These are phyloP conservation scores for Hanseniaspora mollemarum DNA, from an alignment of 805 yeast genomes.

Conservation along the genomic window DNA sequence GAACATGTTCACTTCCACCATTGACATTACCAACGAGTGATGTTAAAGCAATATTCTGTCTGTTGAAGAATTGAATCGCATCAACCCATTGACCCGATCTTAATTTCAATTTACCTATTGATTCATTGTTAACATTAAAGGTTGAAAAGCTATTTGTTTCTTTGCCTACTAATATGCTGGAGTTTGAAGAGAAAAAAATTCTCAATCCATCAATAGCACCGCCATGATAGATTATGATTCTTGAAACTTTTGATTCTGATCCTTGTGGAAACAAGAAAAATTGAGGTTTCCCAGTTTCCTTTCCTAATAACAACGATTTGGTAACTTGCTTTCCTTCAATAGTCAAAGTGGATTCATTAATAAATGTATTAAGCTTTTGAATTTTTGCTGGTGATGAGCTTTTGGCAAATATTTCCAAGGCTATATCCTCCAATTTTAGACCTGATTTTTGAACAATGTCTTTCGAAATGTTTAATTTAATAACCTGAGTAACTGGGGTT, in stretches of 20 bases:
- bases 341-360: conserved; percentile 3
- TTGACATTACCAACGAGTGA: conserved; percentile 53
- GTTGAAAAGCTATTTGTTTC: conserved; percentile 44
- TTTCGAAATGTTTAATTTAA: conserved; percentile 23
- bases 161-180: conserved; percentile 39
- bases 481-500: conserved; percentile 23
- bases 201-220: conserved; percentile 72
- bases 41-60: conserved; percentile 39
- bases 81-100: conserved; percentile 85
- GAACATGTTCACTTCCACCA: conserved; percentile 52
- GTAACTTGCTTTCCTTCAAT: conserved; percentile 27
- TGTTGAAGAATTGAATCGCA: conserved; percentile 62
- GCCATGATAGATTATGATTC: conserved; percentile 61
- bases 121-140: conserved; percentile 48
- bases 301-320: conserved; percentile 32
- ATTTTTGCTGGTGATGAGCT: conserved; percentile 15
- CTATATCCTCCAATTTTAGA: conserved; percentile 1
- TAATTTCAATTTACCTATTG: conserved; percentile 46
- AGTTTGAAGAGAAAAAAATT: conserved; percentile 32
- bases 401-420: conserved; percentile 8
- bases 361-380: conserved; percentile 16
- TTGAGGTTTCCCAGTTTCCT: conserved; percentile 20
- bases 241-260: conserved; percentile 28
- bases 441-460: conserved; percentile 5
- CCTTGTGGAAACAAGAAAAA: conserved; percentile 28